Base-by-base conservation (phyloP, 768 basidiomycete genomes). In the Mycena metata region DNA sequence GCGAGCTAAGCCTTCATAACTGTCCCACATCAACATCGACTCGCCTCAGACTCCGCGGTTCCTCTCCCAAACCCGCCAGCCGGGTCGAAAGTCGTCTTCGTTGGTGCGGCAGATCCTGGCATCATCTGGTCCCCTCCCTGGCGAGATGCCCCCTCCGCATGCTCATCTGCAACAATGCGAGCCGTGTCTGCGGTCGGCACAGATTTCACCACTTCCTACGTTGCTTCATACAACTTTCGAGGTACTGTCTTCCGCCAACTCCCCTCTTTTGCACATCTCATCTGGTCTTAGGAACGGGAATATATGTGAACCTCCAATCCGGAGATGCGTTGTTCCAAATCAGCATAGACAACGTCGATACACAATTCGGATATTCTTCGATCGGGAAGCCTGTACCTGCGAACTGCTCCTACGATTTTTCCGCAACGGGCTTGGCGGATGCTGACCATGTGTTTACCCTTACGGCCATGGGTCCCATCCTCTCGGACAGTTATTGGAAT, bases 91-190 rank as follows among this genome's bases (percentile, higher is more conserved):
- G 59, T 39, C 59, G 35, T 60, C 33, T 24, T 49, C 19, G 46
- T 60, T 36, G 35, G 17, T 47, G 45, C 59, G 33, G 36, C 59
- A 36, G 59, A 60, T 49, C 59, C 59, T 6, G 59, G 59, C 30
- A 60, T 60, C 46, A 41, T 35, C 46, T 60, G 59, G 59, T 60
- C 59, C n/a, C 5, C 19, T 0, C n/a, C 13, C 13, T 60, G 59
- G 59, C 45, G n/a, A 39, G 36, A 39, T 19, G 12, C 33, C 30
- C 59, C 59, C 59, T 60, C 59, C 46, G 1, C 59, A 36, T 60
- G 59, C 26, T 60, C 59, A 4, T 60, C 59, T 23, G 59, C 26
- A 1, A 36, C 5, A 3, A 39, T 39, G 7, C 59, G 59, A 10
- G 23, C 59, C 59, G 45, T 39, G 21, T 60, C 59, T 39, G 59